phyloP scores from a whole-genome alignment of 1,139 yeast species.

The Nakaseomyces sp. region DNA sequence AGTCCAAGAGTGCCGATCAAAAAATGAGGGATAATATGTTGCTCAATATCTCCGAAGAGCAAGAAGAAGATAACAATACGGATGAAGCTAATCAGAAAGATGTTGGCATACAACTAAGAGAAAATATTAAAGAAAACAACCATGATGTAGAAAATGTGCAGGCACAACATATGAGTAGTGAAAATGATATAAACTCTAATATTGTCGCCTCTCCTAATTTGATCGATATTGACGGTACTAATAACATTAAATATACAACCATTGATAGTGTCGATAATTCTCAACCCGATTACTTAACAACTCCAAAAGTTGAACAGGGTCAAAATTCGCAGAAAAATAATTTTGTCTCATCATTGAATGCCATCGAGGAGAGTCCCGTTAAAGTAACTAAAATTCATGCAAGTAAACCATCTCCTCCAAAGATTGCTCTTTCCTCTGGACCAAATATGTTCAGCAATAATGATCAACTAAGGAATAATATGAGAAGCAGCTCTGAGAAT shows the following conservation, averaged over 20 bases:
- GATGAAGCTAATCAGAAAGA: not conserved
- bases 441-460: not conserved
- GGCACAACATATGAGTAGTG: slow-evolving; percentile 6
- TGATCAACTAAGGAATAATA: not conserved
- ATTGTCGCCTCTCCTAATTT: slow-evolving; percentile 27
- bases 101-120: not conserved
- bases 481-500: not conserved
- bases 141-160: not conserved
- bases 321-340: not conserved
- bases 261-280: slow-evolving; percentile 9
- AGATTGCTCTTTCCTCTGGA: too few relatives aligned
- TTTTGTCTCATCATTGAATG: not conserved
- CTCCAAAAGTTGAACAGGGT: slow-evolving; percentile 14
- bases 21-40: slow-evolving; percentile 14
- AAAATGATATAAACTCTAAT: slow-evolving; percentile 11
- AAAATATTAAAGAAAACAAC: not conserved
- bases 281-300: slow-evolving; percentile 28
- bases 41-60: slow-evolving; percentile 13
- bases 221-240: slow-evolving; percentile 29
- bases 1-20: slow-evolving; percentile 26
- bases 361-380: not conserved
- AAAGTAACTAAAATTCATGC: not conserved
- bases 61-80: slow-evolving; percentile 12
- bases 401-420: not conserved
- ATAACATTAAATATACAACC: slow-evolving; percentile 12